Evolutionary conservation across 73 alveolate genomes (phyloP).

Genomic region (Uronychia binucleata): DNA sequence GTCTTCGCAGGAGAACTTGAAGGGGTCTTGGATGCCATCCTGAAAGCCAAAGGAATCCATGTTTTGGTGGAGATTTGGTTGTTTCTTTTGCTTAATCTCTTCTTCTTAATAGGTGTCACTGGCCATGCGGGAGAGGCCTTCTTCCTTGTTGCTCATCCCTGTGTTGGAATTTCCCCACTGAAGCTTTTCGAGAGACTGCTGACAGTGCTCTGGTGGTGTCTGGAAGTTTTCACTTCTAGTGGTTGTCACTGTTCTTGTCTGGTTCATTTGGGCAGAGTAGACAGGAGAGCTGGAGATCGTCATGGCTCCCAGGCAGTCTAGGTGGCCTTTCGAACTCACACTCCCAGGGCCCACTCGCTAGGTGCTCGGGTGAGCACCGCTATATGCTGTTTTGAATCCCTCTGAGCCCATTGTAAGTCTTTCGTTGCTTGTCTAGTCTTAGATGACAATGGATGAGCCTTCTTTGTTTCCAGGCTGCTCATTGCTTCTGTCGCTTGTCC

Average conservation of each 20-base stretch:
- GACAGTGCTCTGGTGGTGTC: not conserved
- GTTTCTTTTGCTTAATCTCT: not conserved
- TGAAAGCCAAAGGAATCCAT: too few species aligned
- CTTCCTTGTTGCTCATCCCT: not conserved
- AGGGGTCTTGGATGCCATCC: not conserved
- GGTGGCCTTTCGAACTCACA: not conserved
- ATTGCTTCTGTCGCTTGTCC: not conserved
- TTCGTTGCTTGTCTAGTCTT: not conserved
- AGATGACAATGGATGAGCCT: not conserved
- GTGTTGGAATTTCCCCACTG: not conserved
- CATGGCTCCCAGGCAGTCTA: not conserved
- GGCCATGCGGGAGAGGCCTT: not conserved
- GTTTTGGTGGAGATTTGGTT: too few species aligned
- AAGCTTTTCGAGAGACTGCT: not conserved
- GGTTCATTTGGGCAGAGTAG: not conserved
- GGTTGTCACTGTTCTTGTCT: not conserved
- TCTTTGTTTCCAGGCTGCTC: not conserved
- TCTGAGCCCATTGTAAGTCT: not conserved
- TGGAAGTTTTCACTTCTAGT: not conserved
- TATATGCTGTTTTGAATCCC: not conserved
- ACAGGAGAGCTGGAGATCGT: not conserved
- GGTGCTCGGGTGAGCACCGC: too few species aligned
- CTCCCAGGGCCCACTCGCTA: not conserved
- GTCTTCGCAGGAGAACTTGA: not conserved
- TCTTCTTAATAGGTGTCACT: not conserved